These are phyloP conservation scores for Orbilia ellipsospora DNA, from an alignment of 2,329 filamentous ascomycete species.

Conservation along the genomic window DNA sequence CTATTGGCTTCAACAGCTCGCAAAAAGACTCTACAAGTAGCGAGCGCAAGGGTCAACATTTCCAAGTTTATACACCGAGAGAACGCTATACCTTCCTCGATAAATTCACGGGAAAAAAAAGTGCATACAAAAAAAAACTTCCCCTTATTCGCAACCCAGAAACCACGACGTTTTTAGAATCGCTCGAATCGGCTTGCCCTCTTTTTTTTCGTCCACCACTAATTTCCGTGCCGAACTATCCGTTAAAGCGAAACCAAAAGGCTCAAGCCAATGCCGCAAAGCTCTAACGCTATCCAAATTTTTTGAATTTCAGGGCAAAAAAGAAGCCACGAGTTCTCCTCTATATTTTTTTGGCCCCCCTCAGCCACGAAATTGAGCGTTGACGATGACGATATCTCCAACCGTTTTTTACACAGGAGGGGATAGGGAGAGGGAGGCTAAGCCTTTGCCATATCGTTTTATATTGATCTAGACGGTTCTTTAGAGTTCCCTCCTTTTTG, in stretches of 20 bases:
- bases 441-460: not conserved
- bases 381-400: not conserved
- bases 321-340: not conserved
- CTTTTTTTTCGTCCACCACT: not conserved
- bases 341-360: too few relatives aligned
- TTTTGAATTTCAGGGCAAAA: not conserved
- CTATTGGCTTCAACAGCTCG: too few relatives aligned
- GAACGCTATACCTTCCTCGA: not conserved
- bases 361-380: not conserved
- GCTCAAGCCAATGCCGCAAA: not conserved
- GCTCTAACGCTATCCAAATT: not conserved
- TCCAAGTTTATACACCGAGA: not conserved
- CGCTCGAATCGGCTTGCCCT: not conserved
- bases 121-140: not conserved
- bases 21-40: too few relatives aligned
- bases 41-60: too few relatives aligned
- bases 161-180: not conserved
- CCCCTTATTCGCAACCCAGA: not conserved
- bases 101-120: not conserved
- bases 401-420: not conserved
- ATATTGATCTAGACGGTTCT: not conserved
- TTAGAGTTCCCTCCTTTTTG: not conserved
- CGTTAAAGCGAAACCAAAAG: not conserved
- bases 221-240: constrained; percentile 11
- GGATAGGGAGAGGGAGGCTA: not conserved